phyloP scores from a whole-genome alignment of 306 rosid species.

The Inga leiocalycina region DNA sequence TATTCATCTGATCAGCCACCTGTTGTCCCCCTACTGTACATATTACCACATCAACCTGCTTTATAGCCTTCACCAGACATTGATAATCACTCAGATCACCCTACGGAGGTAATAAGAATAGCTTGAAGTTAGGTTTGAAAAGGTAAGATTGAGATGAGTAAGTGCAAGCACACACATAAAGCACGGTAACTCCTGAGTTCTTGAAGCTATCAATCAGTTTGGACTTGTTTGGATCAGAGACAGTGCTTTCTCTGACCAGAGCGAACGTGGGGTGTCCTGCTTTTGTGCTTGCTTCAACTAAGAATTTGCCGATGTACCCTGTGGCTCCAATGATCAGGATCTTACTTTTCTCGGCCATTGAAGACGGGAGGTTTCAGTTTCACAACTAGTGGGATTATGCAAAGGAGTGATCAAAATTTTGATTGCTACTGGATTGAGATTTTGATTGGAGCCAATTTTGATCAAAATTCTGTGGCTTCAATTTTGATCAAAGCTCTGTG shows the following conservation, averaged over 20 bases:
- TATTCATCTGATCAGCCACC: slow-evolving; percentile 35
- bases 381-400: not conserved
- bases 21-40: slow-evolving; percentile 20
- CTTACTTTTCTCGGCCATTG: slow-evolving; percentile 45
- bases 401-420: not conserved
- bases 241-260: slow-evolving; percentile 34
- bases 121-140: not conserved
- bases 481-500: too few relatives aligned
- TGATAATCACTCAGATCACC: slow-evolving; percentile 43
- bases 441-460: too few relatives aligned
- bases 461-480: too few relatives aligned
- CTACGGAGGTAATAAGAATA: not conserved
- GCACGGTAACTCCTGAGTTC: slow-evolving; percentile 37
- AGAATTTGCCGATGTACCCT: slow-evolving; percentile 44
- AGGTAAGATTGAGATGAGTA: not conserved
- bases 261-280: slow-evolving; percentile 49
- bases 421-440: not conserved
- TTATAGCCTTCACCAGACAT: slow-evolving; percentile 45
- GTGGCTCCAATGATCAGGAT: slow-evolving; percentile 48
- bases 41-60: slow-evolving; percentile 53
- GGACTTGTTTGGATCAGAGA: slow-evolving; percentile 38
- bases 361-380: not conserved
- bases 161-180: slow-evolving; percentile 27
- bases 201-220: slow-evolving; percentile 42
- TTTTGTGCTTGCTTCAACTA: slow-evolving; percentile 43